Evolutionary conservation across 768 basidiomycete genomes (phyloP), one percentile per base, ranked within the genome.

Genomic region (Pleurotus tuoliensis): DNA sequence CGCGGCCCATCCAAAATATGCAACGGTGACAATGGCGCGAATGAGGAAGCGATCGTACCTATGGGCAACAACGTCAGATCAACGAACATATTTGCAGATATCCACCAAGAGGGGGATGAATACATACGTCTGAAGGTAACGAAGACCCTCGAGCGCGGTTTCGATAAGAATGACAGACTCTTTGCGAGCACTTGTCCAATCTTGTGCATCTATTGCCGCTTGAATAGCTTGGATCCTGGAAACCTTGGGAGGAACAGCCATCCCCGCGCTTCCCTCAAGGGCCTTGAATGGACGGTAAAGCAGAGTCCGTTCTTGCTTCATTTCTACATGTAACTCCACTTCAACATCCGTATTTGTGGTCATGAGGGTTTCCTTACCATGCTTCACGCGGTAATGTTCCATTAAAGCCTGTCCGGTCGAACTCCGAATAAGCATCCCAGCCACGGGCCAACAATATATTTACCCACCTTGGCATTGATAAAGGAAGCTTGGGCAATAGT

Each of bases 1-100:
- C 1, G 82, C 83, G 16, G 82, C 82, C 90, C 92, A 94, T 52
- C 90, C 90, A 2, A 78, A 66, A 67, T 94, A 94, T 1, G 89
- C 90, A 5, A 77, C 65, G 1, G 79, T 79, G 50, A 92, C 91
- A 59, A 94, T 83, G 2, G 64, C 71, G 13, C 84, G 81, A 25
- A 94, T 86, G 45, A 93, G 69, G 27, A 81, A 73, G 15, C 89
- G 83, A 65, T 94, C 90, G 67, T 93, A 61, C 7, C 60, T 60
- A 22, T 18, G 18, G 27, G 18, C 11, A 34, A 11, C 30, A 11
- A 11, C 11, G 30, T 34, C 30, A 34, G 30, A 34, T 34, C 30
- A 34, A 34, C 30, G 30, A 34, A 2, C 30, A 34, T 34, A 11
- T 34, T 34, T 3, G 30, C 30, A 34, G 11, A 11, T 34, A 34